These are phyloP conservation scores for Cyanidioschyzon merolae DNA, from an alignment of 23 red algal species.

Conservation along the genomic window DNA sequence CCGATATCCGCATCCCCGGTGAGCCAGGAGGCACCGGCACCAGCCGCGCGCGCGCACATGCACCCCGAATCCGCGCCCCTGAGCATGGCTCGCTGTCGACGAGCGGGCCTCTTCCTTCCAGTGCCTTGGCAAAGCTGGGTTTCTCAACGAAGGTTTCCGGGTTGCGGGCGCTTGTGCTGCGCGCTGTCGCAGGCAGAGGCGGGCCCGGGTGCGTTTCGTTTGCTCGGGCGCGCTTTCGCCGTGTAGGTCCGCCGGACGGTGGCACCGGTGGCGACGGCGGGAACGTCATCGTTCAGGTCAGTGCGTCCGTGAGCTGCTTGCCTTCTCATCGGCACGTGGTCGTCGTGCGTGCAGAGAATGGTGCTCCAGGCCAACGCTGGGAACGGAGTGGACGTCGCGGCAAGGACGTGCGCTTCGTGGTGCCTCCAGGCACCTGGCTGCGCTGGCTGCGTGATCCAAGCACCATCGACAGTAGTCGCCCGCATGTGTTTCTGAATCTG, in stretches of 20 bases:
- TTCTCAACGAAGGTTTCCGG: not conserved
- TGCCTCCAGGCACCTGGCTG: conserved; percentile 7
- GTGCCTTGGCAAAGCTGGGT: no score
- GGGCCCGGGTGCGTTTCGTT: not conserved
- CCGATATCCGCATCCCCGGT: no score
- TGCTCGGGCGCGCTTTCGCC: not conserved
- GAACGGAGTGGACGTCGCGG: not conserved
- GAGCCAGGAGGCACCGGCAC: no score
- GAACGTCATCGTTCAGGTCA: not conserved
- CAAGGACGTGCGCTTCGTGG: not conserved
- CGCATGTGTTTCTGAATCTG: not conserved
- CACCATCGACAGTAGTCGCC: not conserved
- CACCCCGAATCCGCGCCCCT: no score
- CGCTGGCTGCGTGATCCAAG: not conserved
- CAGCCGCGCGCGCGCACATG: no score
- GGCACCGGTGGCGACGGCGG: not conserved
- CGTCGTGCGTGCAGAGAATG: not conserved
- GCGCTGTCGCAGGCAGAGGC: not conserved
- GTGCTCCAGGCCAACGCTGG: not conserved
- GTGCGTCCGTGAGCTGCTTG: not conserved
- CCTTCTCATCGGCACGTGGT: not conserved
- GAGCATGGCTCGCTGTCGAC: no score
- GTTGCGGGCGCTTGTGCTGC: not conserved
- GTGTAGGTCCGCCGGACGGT: conserved; percentile 1
- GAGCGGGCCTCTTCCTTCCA: no score